A percentile compares a stretch with the other conserved stretches of the same genome.
Evolutionary conservation across 805 yeast species (phyloP).

Genomic region (Candida ficus): DNA sequence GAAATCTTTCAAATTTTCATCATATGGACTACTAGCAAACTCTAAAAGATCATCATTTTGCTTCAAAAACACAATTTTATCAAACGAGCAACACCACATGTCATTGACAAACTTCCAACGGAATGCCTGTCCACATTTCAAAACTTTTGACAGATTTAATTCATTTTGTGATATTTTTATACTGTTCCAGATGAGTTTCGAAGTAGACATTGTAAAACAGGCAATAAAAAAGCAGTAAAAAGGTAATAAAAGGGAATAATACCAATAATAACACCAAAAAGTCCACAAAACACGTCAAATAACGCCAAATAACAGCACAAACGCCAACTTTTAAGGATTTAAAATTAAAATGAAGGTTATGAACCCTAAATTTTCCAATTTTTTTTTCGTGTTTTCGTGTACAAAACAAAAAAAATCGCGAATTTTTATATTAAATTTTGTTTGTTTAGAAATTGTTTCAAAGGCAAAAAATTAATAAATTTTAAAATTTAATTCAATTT

Average conservation of each 20-base stretch:
- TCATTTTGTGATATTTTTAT: slow-evolving; percentile 32
- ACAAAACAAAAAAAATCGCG: too few species aligned
- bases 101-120: slow-evolving; percentile 46
- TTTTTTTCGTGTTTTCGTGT: slow-evolving; percentile 1
- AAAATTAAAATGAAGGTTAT: too few species aligned
- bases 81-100: slow-evolving; percentile 61
- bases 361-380: neutral
- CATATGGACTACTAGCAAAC: slow-evolving; percentile 40
- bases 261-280: neutral
- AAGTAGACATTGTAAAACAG: neutral
- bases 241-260: neutral
- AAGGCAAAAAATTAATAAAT: too few species aligned
- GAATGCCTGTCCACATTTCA: slow-evolving; percentile 84
- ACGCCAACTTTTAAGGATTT: too few species aligned
- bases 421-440: too few species aligned
- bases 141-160: slow-evolving; percentile 54
- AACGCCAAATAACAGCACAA: too few species aligned
- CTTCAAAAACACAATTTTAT: slow-evolving; percentile 56
- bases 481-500: too few species aligned
- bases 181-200: slow-evolving; percentile 16
- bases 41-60: slow-evolving; percentile 50
- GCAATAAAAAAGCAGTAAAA: neutral
- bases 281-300: neutral
- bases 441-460: neutral
- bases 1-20: slow-evolving; percentile 35